Conservation (phyloP, 768 basidiomycete genomes). For the Clathrus columnatus region DNA sequence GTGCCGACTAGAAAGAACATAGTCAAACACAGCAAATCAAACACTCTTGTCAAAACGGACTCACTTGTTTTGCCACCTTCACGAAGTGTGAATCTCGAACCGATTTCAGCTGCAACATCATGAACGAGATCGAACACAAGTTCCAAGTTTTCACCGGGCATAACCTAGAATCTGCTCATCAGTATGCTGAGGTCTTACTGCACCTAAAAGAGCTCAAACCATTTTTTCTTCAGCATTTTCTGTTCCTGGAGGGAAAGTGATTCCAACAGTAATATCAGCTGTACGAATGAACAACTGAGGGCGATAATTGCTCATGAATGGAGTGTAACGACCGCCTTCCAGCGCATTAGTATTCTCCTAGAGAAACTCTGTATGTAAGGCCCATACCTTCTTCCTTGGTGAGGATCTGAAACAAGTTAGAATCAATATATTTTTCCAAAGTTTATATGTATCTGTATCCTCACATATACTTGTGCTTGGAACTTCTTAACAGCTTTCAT, state of each 20-base stretch:
- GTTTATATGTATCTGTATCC: slow-evolving; percentile 17
- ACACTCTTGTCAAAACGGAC: slow-evolving; percentile 18
- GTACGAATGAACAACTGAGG: slow-evolving; percentile 96
- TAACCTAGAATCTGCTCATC: slow-evolving; percentile 48
- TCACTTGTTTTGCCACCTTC: slow-evolving; percentile 90
- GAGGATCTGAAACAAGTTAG: slow-evolving; percentile 42
- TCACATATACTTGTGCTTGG: slow-evolving; percentile 83
- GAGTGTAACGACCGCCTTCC: slow-evolving; percentile 69
- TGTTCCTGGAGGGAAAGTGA: slow-evolving; percentile 84
- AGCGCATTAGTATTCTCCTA: not conserved
- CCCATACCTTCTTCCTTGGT: slow-evolving; percentile 69
- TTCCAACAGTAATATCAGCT: slow-evolving; percentile 78
- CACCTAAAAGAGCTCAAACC: slow-evolving; percentile 33
- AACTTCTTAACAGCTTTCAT: slow-evolving; percentile 95
- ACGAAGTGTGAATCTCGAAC: slow-evolving; percentile 89
- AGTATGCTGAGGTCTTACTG: slow-evolving; percentile 3
- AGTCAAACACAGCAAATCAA: slow-evolving; percentile 7
- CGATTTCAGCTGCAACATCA: slow-evolving; percentile 84
- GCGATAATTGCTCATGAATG: slow-evolving; percentile 89
- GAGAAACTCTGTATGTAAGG: slow-evolving; percentile 1
- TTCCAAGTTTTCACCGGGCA: slow-evolving; percentile 98
- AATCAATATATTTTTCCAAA: not conserved
- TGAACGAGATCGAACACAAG: slow-evolving; percentile 75
- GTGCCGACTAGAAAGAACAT: slow-evolving; percentile 61
- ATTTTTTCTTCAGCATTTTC: slow-evolving; percentile 79